These are phyloP conservation scores for Xylariaceae sp. DNA, from an alignment of 2,329 filamentous ascomycete species.

Conservation along the genomic window DNA sequence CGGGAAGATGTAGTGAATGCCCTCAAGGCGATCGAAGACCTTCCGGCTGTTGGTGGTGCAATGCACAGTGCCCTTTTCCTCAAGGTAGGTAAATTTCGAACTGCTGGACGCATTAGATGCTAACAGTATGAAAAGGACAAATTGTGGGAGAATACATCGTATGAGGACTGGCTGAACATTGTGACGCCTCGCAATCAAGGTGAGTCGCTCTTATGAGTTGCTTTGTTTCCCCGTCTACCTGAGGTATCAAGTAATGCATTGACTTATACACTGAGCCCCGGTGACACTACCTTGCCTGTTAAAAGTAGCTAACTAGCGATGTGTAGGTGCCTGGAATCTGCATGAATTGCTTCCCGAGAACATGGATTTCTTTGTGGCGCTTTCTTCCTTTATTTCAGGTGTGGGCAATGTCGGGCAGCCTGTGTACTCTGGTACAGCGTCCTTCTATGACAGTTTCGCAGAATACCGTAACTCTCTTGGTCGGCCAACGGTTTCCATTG, in stretches of 20 bases:
- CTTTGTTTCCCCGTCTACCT: too few relatives aligned
- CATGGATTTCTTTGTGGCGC: conserved; percentile 31
- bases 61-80: conserved; percentile 22
- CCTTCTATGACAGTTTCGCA: conserved; percentile 29
- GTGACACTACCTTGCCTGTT: too few relatives aligned
- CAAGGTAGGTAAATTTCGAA: conserved; percentile 6
- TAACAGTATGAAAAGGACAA: conserved; percentile 10
- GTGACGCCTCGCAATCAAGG: neutral
- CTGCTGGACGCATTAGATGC: too few relatives aligned
- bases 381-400: conserved; percentile 21
- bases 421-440: conserved; percentile 28
- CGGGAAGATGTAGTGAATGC: conserved; percentile 10
- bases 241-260: too few relatives aligned
- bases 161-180: conserved; percentile 9
- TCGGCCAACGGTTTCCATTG: conserved; percentile 11
- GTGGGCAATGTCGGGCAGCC: conserved; percentile 25
- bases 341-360: conserved; percentile 10
- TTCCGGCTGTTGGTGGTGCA: conserved; percentile 20
- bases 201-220: too few relatives aligned
- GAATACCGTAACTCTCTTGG: conserved; percentile 17
- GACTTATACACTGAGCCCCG: too few relatives aligned
- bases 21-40: conserved; percentile 8
- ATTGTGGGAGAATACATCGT: conserved; percentile 17
- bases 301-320: too few relatives aligned
- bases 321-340: conserved; percentile 10